Evolutionary conservation across 371 early-diverging fungal species (phyloP), one percentile per base, ranked within the genome.

Genomic region (Rhizopus arrhizus): DNA sequence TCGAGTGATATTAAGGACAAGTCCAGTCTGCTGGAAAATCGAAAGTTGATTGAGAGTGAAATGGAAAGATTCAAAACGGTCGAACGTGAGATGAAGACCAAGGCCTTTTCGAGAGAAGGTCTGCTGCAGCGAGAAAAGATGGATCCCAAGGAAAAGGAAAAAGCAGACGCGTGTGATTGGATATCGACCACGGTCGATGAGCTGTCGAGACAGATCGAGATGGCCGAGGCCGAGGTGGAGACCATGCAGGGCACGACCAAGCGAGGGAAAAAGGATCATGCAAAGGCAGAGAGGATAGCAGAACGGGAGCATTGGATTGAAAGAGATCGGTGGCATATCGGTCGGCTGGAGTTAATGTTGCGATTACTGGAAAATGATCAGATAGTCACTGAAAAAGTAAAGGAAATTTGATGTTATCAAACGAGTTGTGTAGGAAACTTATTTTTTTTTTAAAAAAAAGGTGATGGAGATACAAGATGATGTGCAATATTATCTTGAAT

Each of bases 21-120:
- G 77, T 78, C 86, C 45, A 75, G 86, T n/a, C 74, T 98, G 54
- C 58, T 89, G 55, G 95, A 97, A 6, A 93, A 93, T 61, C 82
- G 97, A 68, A 91, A 93, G 67, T 86, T 94, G 31, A 97, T 98
- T 60, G 99, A 98, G 72, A 76, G 90, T 88, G 94, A 96, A 88
- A 98, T 98, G 99, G 99, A 98, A 70, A 85, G 86, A 64, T 98
- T 98, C 82, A 98, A 98, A 80, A 95, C 94, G 2, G 86, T 88
- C 43, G 99, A 98, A 72, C 94, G 95, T 73, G 99, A 97, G 72
- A 94, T 98, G 86, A 98, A 98, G 77, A 96, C 97, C 54, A 98
- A 98, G 72, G 96, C 97, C 2, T 98, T 85, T 69, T 96, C 96
- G 34, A 93, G 96, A 75, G 99, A 96, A 74, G 99, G 99, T 15